A percentile compares a stretch with the other conserved stretches of the same genome.
Evolutionary conservation across 2,329 filamentous ascomycete genomes (phyloP).

Genomic region (Coleophoma eucalyptorum): DNA sequence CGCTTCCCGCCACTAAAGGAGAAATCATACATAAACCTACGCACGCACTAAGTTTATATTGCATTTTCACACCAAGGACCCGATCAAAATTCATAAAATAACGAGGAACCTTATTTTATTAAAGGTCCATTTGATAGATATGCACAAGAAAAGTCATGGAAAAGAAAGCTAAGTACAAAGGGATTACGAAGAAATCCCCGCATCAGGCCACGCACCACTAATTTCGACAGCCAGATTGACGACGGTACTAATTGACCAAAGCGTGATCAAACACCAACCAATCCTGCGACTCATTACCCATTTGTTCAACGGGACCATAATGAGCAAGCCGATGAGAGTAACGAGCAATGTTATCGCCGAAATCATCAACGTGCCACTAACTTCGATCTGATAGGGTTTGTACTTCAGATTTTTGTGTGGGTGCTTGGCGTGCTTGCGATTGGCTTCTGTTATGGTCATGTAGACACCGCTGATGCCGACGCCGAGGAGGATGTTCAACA

Average conservation of each 20-base stretch:
- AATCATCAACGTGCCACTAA: constrained; percentile 81
- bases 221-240: constrained; percentile 81
- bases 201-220: constrained; percentile 36
- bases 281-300: constrained; percentile 84
- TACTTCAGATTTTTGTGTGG: constrained; percentile 62
- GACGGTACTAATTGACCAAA: constrained; percentile 80
- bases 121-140: too few species aligned
- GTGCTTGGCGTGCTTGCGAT: constrained; percentile 62
- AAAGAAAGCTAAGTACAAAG: too few species aligned
- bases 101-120: too few species aligned
- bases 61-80: too few species aligned
- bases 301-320: constrained; percentile 78
- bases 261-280: constrained; percentile 71
- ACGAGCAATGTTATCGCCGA: constrained; percentile 79
- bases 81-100: too few species aligned
- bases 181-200: too few species aligned
- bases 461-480: constrained; percentile 89
- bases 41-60: too few species aligned
- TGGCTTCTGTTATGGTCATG: constrained; percentile 73
- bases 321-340: constrained; percentile 73
- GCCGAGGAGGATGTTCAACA: constrained; percentile 94
- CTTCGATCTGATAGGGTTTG: constrained; percentile 76
- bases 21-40: too few species aligned
- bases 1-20: too few species aligned
- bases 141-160: too few species aligned